Conservation (phyloP, 2,329 filamentous ascomycete genomes). For the Colletotrichum cordylinicola region DNA sequence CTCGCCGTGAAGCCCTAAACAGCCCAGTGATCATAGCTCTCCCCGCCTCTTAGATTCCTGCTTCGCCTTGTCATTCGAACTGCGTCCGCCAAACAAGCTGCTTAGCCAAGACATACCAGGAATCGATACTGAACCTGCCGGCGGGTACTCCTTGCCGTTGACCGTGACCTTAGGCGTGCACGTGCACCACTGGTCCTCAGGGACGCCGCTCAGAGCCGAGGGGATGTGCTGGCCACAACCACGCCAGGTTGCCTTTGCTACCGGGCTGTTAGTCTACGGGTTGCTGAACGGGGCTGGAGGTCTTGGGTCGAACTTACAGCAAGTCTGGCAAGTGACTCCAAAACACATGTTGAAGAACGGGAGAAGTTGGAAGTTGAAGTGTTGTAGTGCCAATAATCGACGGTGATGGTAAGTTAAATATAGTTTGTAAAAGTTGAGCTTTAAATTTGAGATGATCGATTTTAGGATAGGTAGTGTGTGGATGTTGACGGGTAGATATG, state of each 20-base stretch:
- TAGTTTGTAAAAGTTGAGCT: background rate
- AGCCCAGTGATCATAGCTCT: background rate
- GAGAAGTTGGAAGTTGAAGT: background rate
- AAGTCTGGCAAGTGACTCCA: constrained; percentile 44
- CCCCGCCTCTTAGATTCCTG: constrained; percentile 10
- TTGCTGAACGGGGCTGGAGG: background rate
- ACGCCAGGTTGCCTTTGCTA: constrained; percentile 55
- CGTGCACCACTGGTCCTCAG: constrained; percentile 53
- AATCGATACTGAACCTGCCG: constrained; percentile 43
- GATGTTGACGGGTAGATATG: background rate
- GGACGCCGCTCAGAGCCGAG: constrained; percentile 46
- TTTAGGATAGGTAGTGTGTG: background rate
- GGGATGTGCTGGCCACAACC: constrained; percentile 55
- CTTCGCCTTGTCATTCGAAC: constrained; percentile 15
- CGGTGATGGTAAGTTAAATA: background rate
- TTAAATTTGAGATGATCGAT: background rate
- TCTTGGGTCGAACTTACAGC: constrained; percentile 37
- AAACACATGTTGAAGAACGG: constrained; percentile 42
- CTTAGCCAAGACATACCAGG: constrained; percentile 45
- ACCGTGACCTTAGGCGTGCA: constrained; percentile 50
- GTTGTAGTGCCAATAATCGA: background rate
- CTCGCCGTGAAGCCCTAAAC: background rate
- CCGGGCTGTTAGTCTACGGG: background rate
- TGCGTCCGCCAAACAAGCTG: constrained; percentile 8
- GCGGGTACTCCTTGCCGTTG: constrained; percentile 51